These are phyloP conservation scores for Lactarius sanguifluus DNA, from an alignment of 768 basidiomycete species.

Conservation along the genomic window DNA sequence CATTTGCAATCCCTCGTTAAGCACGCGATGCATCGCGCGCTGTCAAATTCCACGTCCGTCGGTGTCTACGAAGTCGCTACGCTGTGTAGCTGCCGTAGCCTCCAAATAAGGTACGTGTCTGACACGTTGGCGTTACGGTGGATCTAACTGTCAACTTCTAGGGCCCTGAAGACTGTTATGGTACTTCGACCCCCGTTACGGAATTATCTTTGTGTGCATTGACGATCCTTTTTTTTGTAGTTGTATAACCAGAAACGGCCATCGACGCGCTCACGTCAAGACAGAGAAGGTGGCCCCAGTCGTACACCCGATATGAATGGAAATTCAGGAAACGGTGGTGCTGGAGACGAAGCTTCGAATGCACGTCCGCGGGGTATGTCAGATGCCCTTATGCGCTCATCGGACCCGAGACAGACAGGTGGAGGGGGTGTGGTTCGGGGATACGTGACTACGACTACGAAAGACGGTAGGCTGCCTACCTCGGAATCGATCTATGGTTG, in stretches of 20 bases:
- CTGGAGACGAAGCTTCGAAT: slow-evolving; percentile 39
- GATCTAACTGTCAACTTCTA: slow-evolving; percentile 33
- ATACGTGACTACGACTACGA: slow-evolving; percentile 16
- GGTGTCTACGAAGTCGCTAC: slow-evolving; percentile 96
- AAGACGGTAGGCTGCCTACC: slow-evolving; percentile 31
- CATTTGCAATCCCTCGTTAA: slow-evolving; percentile 81
- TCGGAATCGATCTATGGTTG: slow-evolving; percentile 25
- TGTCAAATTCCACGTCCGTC: slow-evolving; percentile 83
- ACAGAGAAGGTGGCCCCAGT: slow-evolving; percentile 41
- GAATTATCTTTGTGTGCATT: slow-evolving; percentile 23
- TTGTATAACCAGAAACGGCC: slow-evolving; percentile 78
- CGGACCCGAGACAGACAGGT: slow-evolving; percentile 22
- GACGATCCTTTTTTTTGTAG: slow-evolving; percentile 40
- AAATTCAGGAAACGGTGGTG: slow-evolving; percentile 39
- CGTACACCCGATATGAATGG: slow-evolving; percentile 28
- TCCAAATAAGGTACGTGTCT: slow-evolving; percentile 75
- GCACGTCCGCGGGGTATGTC: slow-evolving; percentile 70
- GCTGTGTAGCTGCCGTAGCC: slow-evolving; percentile 79
- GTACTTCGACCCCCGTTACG: slow-evolving; percentile 38
- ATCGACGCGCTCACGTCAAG: slow-evolving; percentile 50
- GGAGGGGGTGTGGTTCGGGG: slow-evolving; percentile 24
- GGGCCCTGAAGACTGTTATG: slow-evolving; percentile 83
- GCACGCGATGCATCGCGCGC: slow-evolving; percentile 89
- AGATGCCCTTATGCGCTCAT: slow-evolving; percentile 49
- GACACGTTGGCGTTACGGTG: slow-evolving; percentile 22